These are phyloP conservation scores for Exophiala bonariae DNA, from an alignment of 2,329 filamentous ascomycete genomes.

Conservation along the genomic window DNA sequence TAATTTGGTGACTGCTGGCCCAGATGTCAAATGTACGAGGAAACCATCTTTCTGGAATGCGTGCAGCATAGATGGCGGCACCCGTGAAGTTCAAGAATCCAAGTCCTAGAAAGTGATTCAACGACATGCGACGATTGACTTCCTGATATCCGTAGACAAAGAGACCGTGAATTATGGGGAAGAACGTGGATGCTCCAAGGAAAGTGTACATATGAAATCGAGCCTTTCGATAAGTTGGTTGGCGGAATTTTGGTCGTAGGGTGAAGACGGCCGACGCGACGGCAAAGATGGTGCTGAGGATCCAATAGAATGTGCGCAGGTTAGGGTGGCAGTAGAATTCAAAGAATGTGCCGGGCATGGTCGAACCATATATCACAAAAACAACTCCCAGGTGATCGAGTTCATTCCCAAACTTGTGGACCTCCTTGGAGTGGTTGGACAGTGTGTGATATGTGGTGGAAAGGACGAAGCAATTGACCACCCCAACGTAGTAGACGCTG, in stretches of 20 bases:
- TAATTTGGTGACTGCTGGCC: slow-evolving; percentile 28
- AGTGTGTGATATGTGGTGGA: slow-evolving; percentile 31
- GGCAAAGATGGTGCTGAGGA: slow-evolving; percentile 4
- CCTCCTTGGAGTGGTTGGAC: slow-evolving; percentile 31
- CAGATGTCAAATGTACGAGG: slow-evolving; percentile 25
- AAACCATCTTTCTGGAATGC: slow-evolving; percentile 16
- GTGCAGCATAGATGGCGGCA: slow-evolving; percentile 28
- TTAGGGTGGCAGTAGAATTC: slow-evolving; percentile 21
- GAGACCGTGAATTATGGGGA: slow-evolving; percentile 29
- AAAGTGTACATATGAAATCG: slow-evolving; percentile 25
- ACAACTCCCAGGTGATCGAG: slow-evolving; percentile 27
- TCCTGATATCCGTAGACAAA: slow-evolving; percentile 4
- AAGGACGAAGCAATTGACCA: slow-evolving; percentile 22
- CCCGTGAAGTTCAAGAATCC: slow-evolving; percentile 20
- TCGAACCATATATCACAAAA: slow-evolving; percentile 15
- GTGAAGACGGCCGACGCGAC: slow-evolving; percentile 7
- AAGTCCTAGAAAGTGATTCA: slow-evolving; percentile 24
- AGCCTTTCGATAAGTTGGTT: slow-evolving; percentile 27
- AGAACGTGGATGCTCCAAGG: slow-evolving; percentile 21
- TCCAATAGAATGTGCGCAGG: slow-evolving; percentile 19
- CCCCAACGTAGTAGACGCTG: slow-evolving; percentile 20
- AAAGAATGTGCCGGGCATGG: slow-evolving; percentile 18
- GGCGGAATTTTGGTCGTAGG: slow-evolving; percentile 14
- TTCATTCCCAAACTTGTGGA: slow-evolving; percentile 26
- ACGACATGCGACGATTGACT: slow-evolving; percentile 23